Conservation (phyloP, 495 filamentous ascomycete species). For the Penicillium lividum region DNA sequence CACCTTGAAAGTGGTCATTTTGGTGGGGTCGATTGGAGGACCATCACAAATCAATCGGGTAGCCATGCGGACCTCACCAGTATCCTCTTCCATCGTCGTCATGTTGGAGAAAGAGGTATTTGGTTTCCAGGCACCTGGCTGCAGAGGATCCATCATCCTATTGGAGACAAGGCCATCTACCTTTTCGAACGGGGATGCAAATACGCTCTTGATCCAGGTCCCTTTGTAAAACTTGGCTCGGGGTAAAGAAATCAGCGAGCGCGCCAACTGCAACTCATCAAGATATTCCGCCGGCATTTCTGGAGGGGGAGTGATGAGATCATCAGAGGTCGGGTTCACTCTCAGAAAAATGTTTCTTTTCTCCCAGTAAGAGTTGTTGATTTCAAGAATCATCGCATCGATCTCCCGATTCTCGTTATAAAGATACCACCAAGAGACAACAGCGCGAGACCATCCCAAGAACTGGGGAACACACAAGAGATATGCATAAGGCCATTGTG, state of each 20-base stretch:
- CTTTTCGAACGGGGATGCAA: slow-evolving; percentile 4
- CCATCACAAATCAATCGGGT: slow-evolving; percentile 1
- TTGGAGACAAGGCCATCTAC: slow-evolving; percentile 3
- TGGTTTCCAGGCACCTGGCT: not conserved
- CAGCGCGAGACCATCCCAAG: slow-evolving; percentile 72
- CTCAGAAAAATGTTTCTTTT: slow-evolving; percentile 45
- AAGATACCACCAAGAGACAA: slow-evolving; percentile 80
- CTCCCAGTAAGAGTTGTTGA: slow-evolving; percentile 79
- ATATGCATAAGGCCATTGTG: slow-evolving; percentile 58
- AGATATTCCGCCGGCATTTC: not conserved
- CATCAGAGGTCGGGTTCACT: not conserved
- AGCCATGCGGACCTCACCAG: slow-evolving; percentile 3
- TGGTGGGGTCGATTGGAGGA: slow-evolving; percentile 1
- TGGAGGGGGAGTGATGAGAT: not conserved
- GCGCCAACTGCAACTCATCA: not conserved
- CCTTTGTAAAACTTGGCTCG: not conserved
- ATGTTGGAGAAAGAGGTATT: slow-evolving; percentile 5
- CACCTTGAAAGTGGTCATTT: not conserved
- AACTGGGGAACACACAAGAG: slow-evolving; percentile 68
- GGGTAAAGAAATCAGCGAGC: not conserved
- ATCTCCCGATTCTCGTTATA: slow-evolving; percentile 61
- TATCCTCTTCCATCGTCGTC: slow-evolving; percentile 4
- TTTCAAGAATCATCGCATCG: slow-evolving; percentile 68
- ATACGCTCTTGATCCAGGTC: not conserved
- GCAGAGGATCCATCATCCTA: slow-evolving; percentile 4